These are phyloP conservation scores for Starmerella asiatica DNA, from an alignment of 805 yeast species.

Conservation along the genomic window DNA sequence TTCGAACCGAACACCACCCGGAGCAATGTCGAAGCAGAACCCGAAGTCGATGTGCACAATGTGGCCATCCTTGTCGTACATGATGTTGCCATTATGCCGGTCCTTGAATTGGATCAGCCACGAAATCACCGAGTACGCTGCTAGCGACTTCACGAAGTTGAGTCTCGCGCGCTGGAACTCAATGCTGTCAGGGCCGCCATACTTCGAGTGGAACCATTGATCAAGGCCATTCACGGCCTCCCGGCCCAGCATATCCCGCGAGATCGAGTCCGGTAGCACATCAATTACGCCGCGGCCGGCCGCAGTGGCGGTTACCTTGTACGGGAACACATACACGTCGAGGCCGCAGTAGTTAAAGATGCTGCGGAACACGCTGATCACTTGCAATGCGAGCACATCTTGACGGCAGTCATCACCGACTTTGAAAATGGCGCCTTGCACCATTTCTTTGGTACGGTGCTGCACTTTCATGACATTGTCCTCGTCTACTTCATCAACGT, in stretches of 20 bases:
- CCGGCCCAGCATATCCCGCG: constrained; percentile 96
- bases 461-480: constrained; percentile 10
- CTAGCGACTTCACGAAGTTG: constrained; percentile 84
- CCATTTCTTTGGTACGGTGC: constrained; percentile 39
- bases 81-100: constrained; percentile 92
- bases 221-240: constrained; percentile 96
- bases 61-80: constrained; percentile 93
- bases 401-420: constrained; percentile 99
- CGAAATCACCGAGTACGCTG: constrained; percentile 83
- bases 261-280: constrained; percentile 85
- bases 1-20: constrained; percentile 96
- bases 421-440: constrained; percentile 95
- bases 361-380: constrained; percentile 79
- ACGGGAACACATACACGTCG: constrained; percentile 83
- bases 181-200: constrained; percentile 85
- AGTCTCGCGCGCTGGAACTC: constrained; percentile 85
- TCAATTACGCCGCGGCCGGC: constrained; percentile 99
- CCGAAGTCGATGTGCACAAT: constrained; percentile 95
- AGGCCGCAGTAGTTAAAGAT: constrained; percentile 81
- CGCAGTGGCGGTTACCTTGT: constrained; percentile 94
- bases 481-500: constrained; percentile 23
- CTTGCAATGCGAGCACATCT: constrained; percentile 84
- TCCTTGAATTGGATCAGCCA: constrained; percentile 87
- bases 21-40: constrained; percentile 95
- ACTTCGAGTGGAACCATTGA: constrained; percentile 80